phyloP scores from a whole-genome alignment of 1,139 yeast genomes.

The Tardiomyces digboiensis region DNA sequence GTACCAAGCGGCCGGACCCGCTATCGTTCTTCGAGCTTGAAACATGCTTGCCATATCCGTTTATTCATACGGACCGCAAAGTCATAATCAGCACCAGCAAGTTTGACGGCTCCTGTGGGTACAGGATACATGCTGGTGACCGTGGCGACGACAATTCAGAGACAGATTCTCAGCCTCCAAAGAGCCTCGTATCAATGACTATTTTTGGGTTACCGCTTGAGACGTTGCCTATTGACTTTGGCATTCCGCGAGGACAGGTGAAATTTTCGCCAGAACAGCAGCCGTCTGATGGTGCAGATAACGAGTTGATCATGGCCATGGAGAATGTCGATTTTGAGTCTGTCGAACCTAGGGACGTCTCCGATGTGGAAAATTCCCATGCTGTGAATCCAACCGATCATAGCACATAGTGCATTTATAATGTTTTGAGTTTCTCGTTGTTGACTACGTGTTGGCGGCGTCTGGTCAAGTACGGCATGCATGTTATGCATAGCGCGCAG shows the following conservation, averaged over 20 bases:
- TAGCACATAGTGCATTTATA: too few species aligned
- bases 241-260: conserved; percentile 16
- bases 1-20: conserved; percentile 29
- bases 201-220: conserved; percentile 14
- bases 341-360: background rate
- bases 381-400: too few species aligned
- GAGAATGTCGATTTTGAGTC: conserved; percentile 16
- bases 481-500: background rate
- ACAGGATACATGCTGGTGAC: background rate
- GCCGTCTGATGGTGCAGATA: conserved; percentile 12
- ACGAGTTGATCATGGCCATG: conserved; percentile 22
- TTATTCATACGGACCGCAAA: conserved; percentile 35
- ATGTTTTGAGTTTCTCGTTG: too few species aligned
- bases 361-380: too few species aligned
- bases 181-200: conserved; percentile 2
- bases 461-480: too few species aligned
- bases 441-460: too few species aligned
- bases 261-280: conserved; percentile 14
- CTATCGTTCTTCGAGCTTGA: conserved; percentile 57
- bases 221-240: conserved; percentile 16
- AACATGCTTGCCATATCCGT: conserved; percentile 48
- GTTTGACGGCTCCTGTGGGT: background rate
- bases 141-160: too few species aligned
- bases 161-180: too few species aligned
- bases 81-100: conserved; percentile 18